phyloP scores from a whole-genome alignment of 1,284 basidiomycete genomes.

The Marasmius tenuissimus region DNA sequence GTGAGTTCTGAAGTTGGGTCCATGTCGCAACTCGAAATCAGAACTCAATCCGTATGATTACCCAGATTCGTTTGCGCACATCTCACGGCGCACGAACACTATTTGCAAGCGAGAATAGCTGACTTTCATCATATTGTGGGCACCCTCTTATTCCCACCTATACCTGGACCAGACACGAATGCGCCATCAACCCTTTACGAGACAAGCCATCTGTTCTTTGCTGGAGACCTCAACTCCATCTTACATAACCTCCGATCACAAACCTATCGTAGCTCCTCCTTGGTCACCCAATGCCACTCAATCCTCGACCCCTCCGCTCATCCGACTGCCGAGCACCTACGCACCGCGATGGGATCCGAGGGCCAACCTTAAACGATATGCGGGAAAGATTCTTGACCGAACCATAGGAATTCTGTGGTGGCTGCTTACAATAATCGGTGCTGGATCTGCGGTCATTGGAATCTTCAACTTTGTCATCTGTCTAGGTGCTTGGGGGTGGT shows the following conservation, averaged over 20 bases:
- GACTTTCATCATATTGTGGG: conserved; percentile 86
- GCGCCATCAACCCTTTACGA: conserved; percentile 66
- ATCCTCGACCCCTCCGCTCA: conserved; percentile 36
- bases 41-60: neutral
- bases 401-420: conserved; percentile 77
- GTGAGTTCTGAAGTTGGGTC: conserved; percentile 47
- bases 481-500: conserved; percentile 58
- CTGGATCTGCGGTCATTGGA: conserved; percentile 67
- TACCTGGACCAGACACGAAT: conserved; percentile 39
- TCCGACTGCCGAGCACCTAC: conserved; percentile 53
- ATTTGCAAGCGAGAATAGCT: conserved; percentile 69
- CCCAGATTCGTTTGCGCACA: conserved; percentile 90
- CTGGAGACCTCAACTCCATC: conserved; percentile 91
- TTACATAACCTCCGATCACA: conserved; percentile 78
- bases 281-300: conserved; percentile 22
- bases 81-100: conserved; percentile 82
- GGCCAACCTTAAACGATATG: conserved; percentile 57
- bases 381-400: conserved; percentile 69
- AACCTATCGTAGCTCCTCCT: conserved; percentile 67
- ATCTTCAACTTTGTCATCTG: conserved; percentile 67
- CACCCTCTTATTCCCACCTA: conserved; percentile 76
- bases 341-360: conserved; percentile 50
- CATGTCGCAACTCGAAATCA: conserved; percentile 9
- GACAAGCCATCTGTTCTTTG: conserved; percentile 83
- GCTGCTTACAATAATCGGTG: conserved; percentile 69